Percentiles rank a stretch among this genome's conserved stretches.
Evolutionary conservation across 148 eudicot species (phyloP).

Genomic region (Camellia sinensis): DNA sequence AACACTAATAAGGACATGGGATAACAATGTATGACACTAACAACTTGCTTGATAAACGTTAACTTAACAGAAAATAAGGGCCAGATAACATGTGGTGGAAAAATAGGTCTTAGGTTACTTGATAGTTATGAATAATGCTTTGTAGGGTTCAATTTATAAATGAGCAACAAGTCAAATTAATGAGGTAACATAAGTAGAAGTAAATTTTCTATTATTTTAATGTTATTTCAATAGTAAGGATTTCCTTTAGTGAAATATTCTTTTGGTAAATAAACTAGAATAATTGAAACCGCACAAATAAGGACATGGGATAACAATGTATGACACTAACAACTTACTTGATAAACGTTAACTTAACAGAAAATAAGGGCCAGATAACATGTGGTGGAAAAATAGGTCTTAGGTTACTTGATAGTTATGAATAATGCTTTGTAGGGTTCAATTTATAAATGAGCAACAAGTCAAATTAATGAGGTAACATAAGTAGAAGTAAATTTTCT

Average conservation of each 20-base stretch:
- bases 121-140: neutral
- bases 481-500: neutral
- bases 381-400: neutral
- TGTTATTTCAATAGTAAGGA: neutral
- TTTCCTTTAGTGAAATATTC: neutral
- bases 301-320: neutral
- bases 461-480: too few relatives aligned
- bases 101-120: slow-evolving; percentile 1
- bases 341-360: neutral
- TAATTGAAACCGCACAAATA: neutral
- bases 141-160: neutral
- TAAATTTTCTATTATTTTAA: neutral
- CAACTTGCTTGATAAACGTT: neutral
- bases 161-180: neutral
- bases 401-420: neutral
- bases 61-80: neutral
- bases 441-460: neutral
- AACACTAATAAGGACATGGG: neutral
- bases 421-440: neutral
- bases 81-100: neutral
- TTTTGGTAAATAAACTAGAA: neutral
- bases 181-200: too few relatives aligned
- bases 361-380: neutral
- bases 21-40: neutral
- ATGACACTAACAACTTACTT: neutral